Evolutionary conservation across 352 stramenopile genomes (phyloP).

Genomic region (Globisporangium camurandrum): DNA sequence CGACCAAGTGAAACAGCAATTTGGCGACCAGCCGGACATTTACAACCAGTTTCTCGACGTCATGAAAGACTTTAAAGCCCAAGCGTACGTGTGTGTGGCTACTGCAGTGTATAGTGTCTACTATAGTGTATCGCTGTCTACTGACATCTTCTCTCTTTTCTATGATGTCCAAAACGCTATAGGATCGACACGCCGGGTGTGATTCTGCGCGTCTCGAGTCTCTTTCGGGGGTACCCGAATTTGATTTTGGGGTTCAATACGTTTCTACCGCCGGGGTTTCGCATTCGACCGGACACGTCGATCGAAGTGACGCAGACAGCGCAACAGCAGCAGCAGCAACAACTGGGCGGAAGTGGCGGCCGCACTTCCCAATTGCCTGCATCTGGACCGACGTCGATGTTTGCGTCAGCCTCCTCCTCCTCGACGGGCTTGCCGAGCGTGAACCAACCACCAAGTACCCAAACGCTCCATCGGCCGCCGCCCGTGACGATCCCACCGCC

Average conservation of each 20-base stretch:
- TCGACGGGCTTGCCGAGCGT: constrained; percentile 14
- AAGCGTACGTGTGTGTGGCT: constrained; percentile 44
- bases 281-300: constrained; percentile 78
- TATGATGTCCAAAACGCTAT: neutral
- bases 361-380: too few relatives aligned
- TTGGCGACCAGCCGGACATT: constrained; percentile 97
- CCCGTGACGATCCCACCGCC: constrained; percentile 65
- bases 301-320: constrained; percentile 79
- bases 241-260: constrained; percentile 99
- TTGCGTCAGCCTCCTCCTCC: too few relatives aligned
- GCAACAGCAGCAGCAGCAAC: constrained; percentile 44
- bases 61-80: constrained; percentile 99
- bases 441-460: constrained; percentile 28
- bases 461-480: constrained; percentile 41
- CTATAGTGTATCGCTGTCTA: constrained; percentile 1
- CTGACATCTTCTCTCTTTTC: neutral
- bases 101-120: neutral
- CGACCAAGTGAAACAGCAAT: constrained; percentile 99
- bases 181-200: constrained; percentile 98
- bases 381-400: constrained; percentile 16
- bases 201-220: constrained; percentile 95
- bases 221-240: constrained; percentile 98
- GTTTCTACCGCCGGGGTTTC: constrained; percentile 94
- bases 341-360: too few relatives aligned
- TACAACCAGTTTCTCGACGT: constrained; percentile 99